Conservation (phyloP, 495 filamentous ascomycete genomes). For the Xylaria grammica region DNA sequence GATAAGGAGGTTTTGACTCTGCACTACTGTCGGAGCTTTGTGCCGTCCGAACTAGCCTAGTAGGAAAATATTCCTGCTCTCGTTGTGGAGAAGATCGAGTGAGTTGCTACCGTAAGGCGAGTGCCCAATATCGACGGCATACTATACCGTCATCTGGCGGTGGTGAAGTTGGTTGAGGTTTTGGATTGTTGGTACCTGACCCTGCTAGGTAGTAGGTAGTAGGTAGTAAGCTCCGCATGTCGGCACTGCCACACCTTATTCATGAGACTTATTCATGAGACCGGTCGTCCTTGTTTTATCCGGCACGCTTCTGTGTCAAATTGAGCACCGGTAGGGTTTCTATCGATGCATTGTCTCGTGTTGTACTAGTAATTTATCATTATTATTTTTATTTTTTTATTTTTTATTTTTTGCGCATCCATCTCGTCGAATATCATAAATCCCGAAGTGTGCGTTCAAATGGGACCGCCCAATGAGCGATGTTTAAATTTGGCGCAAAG, state of each 20-base stretch:
- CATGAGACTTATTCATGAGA: conserved; percentile 6
- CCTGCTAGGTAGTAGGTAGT: neutral
- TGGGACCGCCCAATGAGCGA: neutral
- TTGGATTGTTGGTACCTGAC: neutral
- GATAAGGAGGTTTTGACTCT: neutral
- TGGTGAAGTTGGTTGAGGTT: conserved; percentile 2
- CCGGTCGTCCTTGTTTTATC: neutral
- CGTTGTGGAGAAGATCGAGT: neutral
- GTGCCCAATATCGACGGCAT: neutral
- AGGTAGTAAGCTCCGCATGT: conserved; percentile 1
- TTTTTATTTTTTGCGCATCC: neutral
- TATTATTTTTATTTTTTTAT: too few relatives aligned
- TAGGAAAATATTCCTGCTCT: too few relatives aligned
- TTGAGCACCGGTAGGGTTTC: neutral
- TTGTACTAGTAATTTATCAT: neutral
- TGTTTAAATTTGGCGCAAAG: neutral
- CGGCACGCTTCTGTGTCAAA: neutral
- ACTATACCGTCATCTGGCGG: conserved; percentile 2
- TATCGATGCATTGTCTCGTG: conserved; percentile 1
- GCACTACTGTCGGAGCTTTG: neutral
- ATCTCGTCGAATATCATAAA: neutral
- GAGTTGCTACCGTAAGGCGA: too few relatives aligned
- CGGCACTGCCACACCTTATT: conserved; percentile 16
- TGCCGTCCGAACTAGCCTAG: neutral
- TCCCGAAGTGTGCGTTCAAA: neutral